Evolutionary conservation across 2,329 filamentous ascomycete species (phyloP), one percentile per base, ranked within the genome.

Genomic region (Penicillium sp.): DNA sequence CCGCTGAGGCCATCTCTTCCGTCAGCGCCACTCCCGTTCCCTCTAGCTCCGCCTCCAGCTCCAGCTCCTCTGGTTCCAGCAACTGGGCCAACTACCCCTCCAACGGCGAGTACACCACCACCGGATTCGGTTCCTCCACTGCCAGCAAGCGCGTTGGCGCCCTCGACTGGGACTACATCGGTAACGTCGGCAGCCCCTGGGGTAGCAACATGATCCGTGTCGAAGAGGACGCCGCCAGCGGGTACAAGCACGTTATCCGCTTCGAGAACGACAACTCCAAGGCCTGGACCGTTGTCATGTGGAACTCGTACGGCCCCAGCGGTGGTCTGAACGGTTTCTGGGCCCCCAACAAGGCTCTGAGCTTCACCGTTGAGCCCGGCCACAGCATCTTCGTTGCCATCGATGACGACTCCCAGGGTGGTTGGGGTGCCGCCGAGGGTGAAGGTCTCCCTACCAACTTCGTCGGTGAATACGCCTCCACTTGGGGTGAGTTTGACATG

Each of bases 401-500:
- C 53, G 75, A 76, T 50, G 62, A 67, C 41, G 58, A 76, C 60
- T 67, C 73, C 15, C 66, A 71, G 60, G 75, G 73, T 68, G 71
- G 65, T 49, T 75, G 72, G 66, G 66, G 71, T 62, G 72, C 72
- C 43, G 55, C 63, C 41, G 60, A 63, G 46, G 67, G 69, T 39
- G 60, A 64, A 27, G 40, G 50, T 21, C 63, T 74, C 11, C 72
- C 72, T 52, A 67, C 53, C 27, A 63, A 66, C 52, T 9, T 50
- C 7, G 65, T 59, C 45, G 74, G 75, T 41, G 60, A 64, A 7
- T 74, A 72, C 48, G 65, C 72, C n/a, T 69, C 65, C 63, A 76
- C 74, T 63, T 77, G 73, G 73, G 74, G 74, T 63, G 75, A 77
- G 57, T 75, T 76, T 51, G 69, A 72, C 65, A 74, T 77, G 55